phyloP scores from a whole-genome alignment of 1,284 basidiomycete genomes.

The Hypsizygus ulmarius region DNA sequence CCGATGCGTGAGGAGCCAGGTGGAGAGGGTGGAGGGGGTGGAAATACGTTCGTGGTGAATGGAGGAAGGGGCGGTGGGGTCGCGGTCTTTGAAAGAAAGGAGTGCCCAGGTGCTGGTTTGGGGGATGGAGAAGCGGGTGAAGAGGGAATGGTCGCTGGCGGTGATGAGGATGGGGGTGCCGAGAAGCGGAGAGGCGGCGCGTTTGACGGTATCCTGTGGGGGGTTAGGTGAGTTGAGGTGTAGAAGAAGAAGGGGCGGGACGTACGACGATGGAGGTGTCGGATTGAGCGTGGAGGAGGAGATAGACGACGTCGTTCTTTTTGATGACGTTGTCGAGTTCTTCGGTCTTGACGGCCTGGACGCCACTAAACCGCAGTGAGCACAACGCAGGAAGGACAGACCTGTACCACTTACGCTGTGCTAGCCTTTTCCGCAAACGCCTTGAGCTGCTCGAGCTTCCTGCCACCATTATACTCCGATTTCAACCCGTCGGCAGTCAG shows the following conservation, averaged over 20 bases:
- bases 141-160: constrained; percentile 49
- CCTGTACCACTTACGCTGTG: constrained; percentile 47
- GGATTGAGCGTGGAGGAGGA: constrained; percentile 61
- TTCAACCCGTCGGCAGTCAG: constrained; percentile 46
- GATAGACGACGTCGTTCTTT: constrained; percentile 67
- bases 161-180: constrained; percentile 68
- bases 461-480: constrained; percentile 69
- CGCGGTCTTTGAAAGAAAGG: constrained; percentile 74
- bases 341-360: constrained; percentile 47
- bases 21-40: constrained; percentile 24
- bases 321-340: constrained; percentile 50
- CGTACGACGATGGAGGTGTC: constrained; percentile 45
- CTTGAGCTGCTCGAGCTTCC: constrained; percentile 68
- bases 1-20: constrained; percentile 66
- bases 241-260: constrained; percentile 8
- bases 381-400: constrained; percentile 2
- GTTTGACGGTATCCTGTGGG: constrained; percentile 31
- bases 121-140: constrained; percentile 52
- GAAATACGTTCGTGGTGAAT: constrained; percentile 31
- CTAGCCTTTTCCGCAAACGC: constrained; percentile 72
- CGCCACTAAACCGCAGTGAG: constrained; percentile 32
- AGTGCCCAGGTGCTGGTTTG: constrained; percentile 53
- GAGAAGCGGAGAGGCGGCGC: constrained; percentile 49
- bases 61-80: constrained; percentile 40
- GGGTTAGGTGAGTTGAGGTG: neutral